phyloP scores from a whole-genome alignment of 352 stramenopile species.

The Lagenidium sp. region DNA sequence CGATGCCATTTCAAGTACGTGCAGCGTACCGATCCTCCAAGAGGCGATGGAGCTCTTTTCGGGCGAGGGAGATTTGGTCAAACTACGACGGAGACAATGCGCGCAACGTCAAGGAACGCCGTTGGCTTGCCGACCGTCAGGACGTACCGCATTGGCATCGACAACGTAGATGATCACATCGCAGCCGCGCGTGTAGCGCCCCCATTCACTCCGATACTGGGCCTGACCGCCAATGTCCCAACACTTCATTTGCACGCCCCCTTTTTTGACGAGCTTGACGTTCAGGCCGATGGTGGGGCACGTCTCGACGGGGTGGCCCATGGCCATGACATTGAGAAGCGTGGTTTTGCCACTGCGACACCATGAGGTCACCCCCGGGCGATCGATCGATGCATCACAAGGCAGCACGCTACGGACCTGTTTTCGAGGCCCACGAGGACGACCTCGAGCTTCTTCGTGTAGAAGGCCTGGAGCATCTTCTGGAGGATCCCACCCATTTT shows the following conservation, averaged over 20 bases:
- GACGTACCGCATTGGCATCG: conserved; percentile 90
- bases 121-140: too few relatives aligned
- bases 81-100: conserved; percentile 30
- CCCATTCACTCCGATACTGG: conserved; percentile 94
- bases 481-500: conserved; percentile 91
- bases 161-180: conserved; percentile 99
- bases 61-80: conserved; percentile 91
- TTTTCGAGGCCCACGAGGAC: conserved; percentile 97
- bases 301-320: conserved; percentile 94
- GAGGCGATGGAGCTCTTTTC: conserved; percentile 90
- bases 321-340: conserved; percentile 93
- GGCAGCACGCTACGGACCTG: conserved; percentile 38
- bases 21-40: conserved; percentile 89
- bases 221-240: conserved; percentile 98
- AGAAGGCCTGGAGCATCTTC: conserved; percentile 94
- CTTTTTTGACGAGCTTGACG: conserved; percentile 96
- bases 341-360: conserved; percentile 92
- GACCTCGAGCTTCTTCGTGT: conserved; percentile 96
- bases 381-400: too few relatives aligned
- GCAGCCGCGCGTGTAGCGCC: conserved; percentile 93
- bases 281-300: conserved; percentile 97
- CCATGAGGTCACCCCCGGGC: too few relatives aligned
- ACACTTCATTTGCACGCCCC: conserved; percentile 97
- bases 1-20: too few relatives aligned
- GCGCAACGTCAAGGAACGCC: too few relatives aligned